Evolutionary conservation across 805 yeast species (phyloP).

Genomic region (Suhomyces sp.): DNA sequence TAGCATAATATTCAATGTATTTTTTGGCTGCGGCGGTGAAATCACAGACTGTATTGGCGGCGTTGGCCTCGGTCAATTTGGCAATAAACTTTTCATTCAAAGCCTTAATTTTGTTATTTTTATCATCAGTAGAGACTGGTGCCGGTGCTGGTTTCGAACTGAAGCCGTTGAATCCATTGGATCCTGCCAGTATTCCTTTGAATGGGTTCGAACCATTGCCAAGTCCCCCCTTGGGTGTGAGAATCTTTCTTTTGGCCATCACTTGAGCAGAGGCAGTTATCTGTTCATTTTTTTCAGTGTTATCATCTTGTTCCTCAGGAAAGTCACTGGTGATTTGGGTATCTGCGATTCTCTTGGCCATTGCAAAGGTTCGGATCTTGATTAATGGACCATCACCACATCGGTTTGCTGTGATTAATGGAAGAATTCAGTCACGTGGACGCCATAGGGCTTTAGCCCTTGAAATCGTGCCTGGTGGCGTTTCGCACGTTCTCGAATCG

Average conservation of each 20-base stretch:
- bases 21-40: constrained; percentile 55
- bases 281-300: constrained; percentile 26
- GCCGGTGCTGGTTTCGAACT: not conserved
- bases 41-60: constrained; percentile 50
- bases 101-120: constrained; percentile 55
- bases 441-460: constrained; percentile 11
- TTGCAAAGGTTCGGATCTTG: constrained; percentile 14
- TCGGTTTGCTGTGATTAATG: constrained; percentile 6
- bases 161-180: not conserved
- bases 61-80: constrained; percentile 42
- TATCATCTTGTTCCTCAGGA: constrained; percentile 33
- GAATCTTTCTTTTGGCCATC: constrained; percentile 67
- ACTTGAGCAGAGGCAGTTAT: constrained; percentile 57
- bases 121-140: constrained; percentile 19
- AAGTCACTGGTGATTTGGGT: constrained; percentile 59
- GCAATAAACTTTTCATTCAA: constrained; percentile 58
- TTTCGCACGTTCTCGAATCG: not conserved
- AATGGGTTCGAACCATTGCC: not conserved
- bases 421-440: not conserved
- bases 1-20: constrained; percentile 52
- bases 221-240: constrained; percentile 45
- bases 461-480: not conserved
- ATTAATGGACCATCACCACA: not conserved
- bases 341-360: constrained; percentile 70
- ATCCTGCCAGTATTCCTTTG: not conserved